These are phyloP conservation scores for Aspergillus vadensis DNA, from an alignment of 2,329 filamentous ascomycete genomes.

Conservation along the genomic window DNA sequence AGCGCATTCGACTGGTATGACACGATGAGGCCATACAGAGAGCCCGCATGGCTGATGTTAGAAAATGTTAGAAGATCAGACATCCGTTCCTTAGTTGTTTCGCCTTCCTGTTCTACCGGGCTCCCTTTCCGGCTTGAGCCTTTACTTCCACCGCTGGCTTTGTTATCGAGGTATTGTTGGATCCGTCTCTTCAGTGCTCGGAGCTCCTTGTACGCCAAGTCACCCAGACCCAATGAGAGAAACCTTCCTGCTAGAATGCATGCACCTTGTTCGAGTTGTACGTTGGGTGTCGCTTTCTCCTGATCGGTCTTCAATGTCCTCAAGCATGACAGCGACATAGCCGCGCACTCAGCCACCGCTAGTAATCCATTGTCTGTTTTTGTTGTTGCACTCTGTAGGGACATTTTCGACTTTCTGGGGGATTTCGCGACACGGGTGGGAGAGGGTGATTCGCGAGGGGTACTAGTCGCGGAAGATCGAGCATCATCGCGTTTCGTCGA, in stretches of 20 bases:
- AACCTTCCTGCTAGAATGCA: slow-evolving; percentile 47
- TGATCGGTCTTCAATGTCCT: slow-evolving; percentile 37
- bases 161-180: slow-evolving; percentile 33
- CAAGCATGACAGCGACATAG: slow-evolving; percentile 42
- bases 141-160: slow-evolving; percentile 22
- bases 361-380: slow-evolving; percentile 27
- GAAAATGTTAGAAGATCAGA: slow-evolving; percentile 41
- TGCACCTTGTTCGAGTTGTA: slow-evolving; percentile 47
- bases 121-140: slow-evolving; percentile 11
- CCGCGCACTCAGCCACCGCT: slow-evolving; percentile 44
- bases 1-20: slow-evolving; percentile 46
- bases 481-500: slow-evolving; percentile 20
- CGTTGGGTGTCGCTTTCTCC: slow-evolving; percentile 29
- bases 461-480: slow-evolving; percentile 22
- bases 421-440: slow-evolving; percentile 32
- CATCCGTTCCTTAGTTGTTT: slow-evolving; percentile 37
- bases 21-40: slow-evolving; percentile 37
- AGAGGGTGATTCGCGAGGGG: slow-evolving; percentile 26
- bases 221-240: slow-evolving; percentile 43
- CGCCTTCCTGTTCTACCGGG: slow-evolving; percentile 28
- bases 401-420: slow-evolving; percentile 25
- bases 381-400: slow-evolving; percentile 5
- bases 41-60: slow-evolving; percentile 29
- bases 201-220: slow-evolving; percentile 46
- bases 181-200: slow-evolving; percentile 41